Base-by-base conservation (phyloP, 78 protist species). In the Corallochytrium limacisporum region DNA sequence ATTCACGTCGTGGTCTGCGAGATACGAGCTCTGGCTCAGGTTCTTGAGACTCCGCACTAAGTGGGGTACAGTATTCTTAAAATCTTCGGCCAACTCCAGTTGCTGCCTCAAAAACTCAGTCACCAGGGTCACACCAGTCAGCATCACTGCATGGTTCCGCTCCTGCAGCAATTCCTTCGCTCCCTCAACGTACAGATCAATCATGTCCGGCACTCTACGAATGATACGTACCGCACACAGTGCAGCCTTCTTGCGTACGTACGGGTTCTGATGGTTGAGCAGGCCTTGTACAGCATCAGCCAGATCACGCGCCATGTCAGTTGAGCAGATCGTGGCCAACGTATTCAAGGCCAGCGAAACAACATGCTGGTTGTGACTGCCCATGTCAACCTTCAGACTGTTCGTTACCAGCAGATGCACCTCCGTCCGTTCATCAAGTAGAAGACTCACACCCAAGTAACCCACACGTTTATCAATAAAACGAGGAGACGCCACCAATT, bases 381-480 rank as follows among this genome's bases (percentile, higher is more conserved):
- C 16, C 56, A 63, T 36, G 44, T 74, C 72, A 1, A 67, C 71
- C 46, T 91, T 88, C 42, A 95, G 65, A 33, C 83, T 77, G 65
- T 91, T 86, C n/a, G 94, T 91, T 15, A 82, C 95, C 8, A 95
- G 77, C 56, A 89, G 78, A 29, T 87, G 89, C 18, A 90, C 90
- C 38, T 95, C 98, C 46, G 82, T 85, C 28, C 59, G 49, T 68
- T 95, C 99, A 55, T 93, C 98, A 7, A 95, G 75, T 35, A 95
- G 79, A 10, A 94, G 10, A 83, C 77, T 78, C 1, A 91, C 65
- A 26, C 91, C 96, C 32, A 95, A 76, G 76, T 95, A 94, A 8
- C 80, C 99, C 94, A 92, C 74, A 55, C 97, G 82, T 78, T 94
- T 95, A 62, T 92, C 98, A 1, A 80, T 31, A 66, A 81, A 94